These are phyloP conservation scores for Oidiodendron maius DNA, from an alignment of 495 filamentous ascomycete genomes.

Conservation along the genomic window DNA sequence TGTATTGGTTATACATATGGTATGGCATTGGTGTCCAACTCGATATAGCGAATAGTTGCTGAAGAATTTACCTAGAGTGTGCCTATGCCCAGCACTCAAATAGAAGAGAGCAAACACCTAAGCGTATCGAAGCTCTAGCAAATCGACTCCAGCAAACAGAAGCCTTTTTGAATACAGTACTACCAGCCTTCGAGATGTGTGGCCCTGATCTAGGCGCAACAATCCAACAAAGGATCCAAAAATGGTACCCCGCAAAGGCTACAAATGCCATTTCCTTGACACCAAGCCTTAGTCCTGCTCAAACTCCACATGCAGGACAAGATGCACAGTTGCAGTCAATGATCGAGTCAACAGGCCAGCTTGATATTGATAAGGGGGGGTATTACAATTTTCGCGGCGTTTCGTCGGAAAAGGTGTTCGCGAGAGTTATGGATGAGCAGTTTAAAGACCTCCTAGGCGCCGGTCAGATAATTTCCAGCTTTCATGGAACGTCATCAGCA, in stretches of 20 bases:
- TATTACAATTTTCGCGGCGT: slow-evolving; percentile 94
- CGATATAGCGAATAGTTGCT: not conserved
- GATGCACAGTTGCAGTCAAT: slow-evolving; percentile 88
- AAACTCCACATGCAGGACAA: slow-evolving; percentile 26
- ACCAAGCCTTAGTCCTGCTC: not conserved
- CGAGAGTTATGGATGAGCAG: slow-evolving; percentile 78
- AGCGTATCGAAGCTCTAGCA: slow-evolving; percentile 91
- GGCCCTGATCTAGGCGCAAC: slow-evolving; percentile 73
- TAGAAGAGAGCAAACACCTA: slow-evolving; percentile 88
- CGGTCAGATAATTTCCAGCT: slow-evolving; percentile 37
- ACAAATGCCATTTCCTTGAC: not conserved
- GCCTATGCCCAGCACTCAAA: slow-evolving; percentile 98
- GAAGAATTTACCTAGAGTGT: slow-evolving; percentile 61
- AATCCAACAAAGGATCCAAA: slow-evolving; percentile 45
- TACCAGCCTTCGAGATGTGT: slow-evolving; percentile 79
- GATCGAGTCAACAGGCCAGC: slow-evolving; percentile 82
- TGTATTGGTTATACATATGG: slow-evolving; percentile 98
- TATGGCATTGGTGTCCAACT: slow-evolving; percentile 35
- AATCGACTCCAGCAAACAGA: slow-evolving; percentile 78
- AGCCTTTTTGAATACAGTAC: slow-evolving; percentile 66
- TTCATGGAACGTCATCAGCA: slow-evolving; percentile 26
- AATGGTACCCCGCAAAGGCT: slow-evolving; percentile 17
- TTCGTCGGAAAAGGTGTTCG: slow-evolving; percentile 85
- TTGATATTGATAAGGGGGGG: slow-evolving; percentile 87
- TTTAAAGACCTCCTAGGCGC: slow-evolving; percentile 65